Evolutionary conservation across 2,329 filamentous ascomycete species (phyloP), one percentile per base, ranked within the genome.

Genomic region (Ophiostoma australiae): DNA sequence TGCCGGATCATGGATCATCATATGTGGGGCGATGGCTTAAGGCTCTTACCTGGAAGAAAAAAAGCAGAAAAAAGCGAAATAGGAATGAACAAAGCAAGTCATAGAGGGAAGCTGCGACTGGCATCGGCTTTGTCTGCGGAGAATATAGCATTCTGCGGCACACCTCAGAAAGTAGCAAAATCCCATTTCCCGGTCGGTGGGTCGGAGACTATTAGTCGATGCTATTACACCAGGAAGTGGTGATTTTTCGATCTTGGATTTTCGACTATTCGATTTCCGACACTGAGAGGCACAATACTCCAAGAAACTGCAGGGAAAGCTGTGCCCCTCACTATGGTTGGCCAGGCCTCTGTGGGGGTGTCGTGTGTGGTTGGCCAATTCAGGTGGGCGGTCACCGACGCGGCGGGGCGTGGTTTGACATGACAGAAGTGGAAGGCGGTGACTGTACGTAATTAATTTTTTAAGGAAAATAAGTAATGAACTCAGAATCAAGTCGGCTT

Each of bases 291-390:
- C 44, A 48, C 44, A n/a, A 48, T 48, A 48, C 17, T 10, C 17
- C 15, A n/a, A n/a, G 6, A n/a, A 48, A 48, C 17, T n/a, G 44
- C 44, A 48, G 20, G 44, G 55, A 27, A 31, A 44, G 66, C n/a
- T 66, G 39, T 69, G 70, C 67, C 70, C 66, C 70, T 68, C 52
- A 20, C 33, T 41, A 17, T 33, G 70, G 55, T 65, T 55, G 69
- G 61, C 63, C 58, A 52, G 55, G 10, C 33, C 69, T 33, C 27
- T 15, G 48, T 37, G 35, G 61, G 55, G 61, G 61, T 58, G 27
- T 15, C 31, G 17, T 37, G 27, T 71, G 44, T 72, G 72, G 70
- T 72, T 72, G 72, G 72, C 67, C 72, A 73, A 71, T 72, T 70
- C 58, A 44, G 37, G 37, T 44, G 37, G 27, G 65, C 48, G 41